phyloP scores from a whole-genome alignment of 1,284 basidiomycete genomes.

The Microstroma glucosiphilum region DNA sequence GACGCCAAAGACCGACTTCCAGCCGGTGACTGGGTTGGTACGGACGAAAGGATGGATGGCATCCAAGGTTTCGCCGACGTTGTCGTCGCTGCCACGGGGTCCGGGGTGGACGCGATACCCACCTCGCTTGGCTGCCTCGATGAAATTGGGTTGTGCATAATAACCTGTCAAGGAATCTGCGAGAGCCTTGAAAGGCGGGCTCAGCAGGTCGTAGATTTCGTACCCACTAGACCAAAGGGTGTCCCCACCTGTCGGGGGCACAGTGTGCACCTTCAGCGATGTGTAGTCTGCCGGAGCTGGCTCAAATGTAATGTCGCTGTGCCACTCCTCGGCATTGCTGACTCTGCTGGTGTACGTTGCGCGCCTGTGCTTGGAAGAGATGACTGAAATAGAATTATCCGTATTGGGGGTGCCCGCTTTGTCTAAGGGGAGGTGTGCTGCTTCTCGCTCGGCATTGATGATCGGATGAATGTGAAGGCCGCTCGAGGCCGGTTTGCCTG shows the following conservation, averaged over 20 bases:
- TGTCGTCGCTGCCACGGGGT: conserved; percentile 55
- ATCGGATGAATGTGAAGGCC: conserved; percentile 64
- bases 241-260: conserved; percentile 22
- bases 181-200: conserved; percentile 59
- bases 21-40: conserved; percentile 62
- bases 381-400: conserved; percentile 22
- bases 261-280: conserved; percentile 35
- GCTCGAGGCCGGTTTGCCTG: conserved; percentile 59
- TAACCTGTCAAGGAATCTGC: conserved; percentile 52
- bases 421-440: conserved; percentile 14
- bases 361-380: conserved; percentile 51
- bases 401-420: conserved; percentile 21
- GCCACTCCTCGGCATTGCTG: conserved; percentile 12
- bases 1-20: conserved; percentile 64
- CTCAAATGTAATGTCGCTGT: conserved; percentile 65
- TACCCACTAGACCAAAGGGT: conserved; percentile 57
- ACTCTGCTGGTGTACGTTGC: background rate
- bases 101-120: conserved; percentile 41
- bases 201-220: conserved; percentile 63
- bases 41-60: conserved; percentile 56
- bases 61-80: conserved; percentile 59
- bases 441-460: conserved; percentile 55
- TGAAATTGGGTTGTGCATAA: conserved; percentile 22
- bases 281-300: conserved; percentile 62
- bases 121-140: conserved; percentile 20